Evolutionary conservation across 495 filamentous ascomycete species (phyloP), one percentile per base, ranked within the genome.

Genomic region (Penicillium waksmanii): DNA sequence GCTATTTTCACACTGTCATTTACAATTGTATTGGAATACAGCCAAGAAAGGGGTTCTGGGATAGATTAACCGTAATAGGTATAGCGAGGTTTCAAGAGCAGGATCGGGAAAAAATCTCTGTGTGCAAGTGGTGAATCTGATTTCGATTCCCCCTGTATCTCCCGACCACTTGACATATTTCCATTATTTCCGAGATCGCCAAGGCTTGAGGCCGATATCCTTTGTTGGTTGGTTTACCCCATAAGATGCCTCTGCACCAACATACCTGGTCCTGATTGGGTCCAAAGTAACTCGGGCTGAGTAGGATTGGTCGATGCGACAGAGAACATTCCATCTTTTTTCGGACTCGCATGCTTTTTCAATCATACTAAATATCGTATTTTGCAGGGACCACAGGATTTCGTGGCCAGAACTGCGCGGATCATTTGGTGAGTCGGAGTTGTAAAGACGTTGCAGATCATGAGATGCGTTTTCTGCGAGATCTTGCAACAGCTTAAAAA

Each of bases 401-500:
- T 31, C 27, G 27, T 31, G 27, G 27, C 27, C 27, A 2, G 27
- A 31, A 31, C 0, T 1, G 36, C 5, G 36, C 36, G 15, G 15
- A n/a, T n/a, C 12, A 38, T 13, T n/a, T 6, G 15, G 27, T 31
- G 27, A 31, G 0, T 38, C 42, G 42, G 7, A 44, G 42, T 44
- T 40, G 15, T 53, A 38, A 23, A 38, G 50, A 19, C 50, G 18
- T 15, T 21, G 5, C 23, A 36, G 21, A 9, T 38, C 50, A 38
- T 53, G 2, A 31, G 50, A 53, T 19, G 21, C 3, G 18, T 38
- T 10, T 6, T 31, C 49, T 10, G 9, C 5, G 11, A 53, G 33
- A 38, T 57, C 55, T 50, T 57, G 46, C 12, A 57, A 23, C 13
- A 17, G 19, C 40, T 57, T 57, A 48, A 51, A 51, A 19, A 51